Percentiles rank a stretch among this genome's conserved stretches.
Conservation (phyloP, 495 filamentous ascomycete genomes). For the Neurospora africana region DNA sequence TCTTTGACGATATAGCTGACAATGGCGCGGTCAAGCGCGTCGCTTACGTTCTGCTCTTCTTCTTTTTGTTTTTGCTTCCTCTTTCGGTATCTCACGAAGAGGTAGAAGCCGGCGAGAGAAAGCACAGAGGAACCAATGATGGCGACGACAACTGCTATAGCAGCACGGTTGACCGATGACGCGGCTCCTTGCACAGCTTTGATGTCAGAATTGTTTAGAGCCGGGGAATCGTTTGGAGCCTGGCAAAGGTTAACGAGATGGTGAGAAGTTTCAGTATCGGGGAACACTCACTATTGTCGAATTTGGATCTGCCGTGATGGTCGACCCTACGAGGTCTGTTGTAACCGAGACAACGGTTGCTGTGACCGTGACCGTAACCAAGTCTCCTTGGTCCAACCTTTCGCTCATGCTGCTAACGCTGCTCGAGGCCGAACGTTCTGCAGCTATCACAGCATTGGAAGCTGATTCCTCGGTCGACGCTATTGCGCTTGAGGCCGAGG, state of each 20-base stretch:
- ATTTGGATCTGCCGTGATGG: neutral
- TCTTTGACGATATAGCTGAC: constrained; percentile 23
- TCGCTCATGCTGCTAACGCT: constrained; percentile 6
- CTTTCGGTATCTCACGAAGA: constrained; percentile 11
- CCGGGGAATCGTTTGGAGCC: neutral
- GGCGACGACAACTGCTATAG: constrained; percentile 11
- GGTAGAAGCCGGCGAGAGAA: constrained; percentile 12
- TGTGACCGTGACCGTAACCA: neutral
- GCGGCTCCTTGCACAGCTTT: neutral
- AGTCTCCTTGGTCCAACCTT: neutral
- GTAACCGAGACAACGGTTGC: neutral
- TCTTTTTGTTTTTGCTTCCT: constrained; percentile 10
- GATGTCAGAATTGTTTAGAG: neutral
- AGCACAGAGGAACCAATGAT: constrained; percentile 13
- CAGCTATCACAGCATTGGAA: constrained; percentile 3
- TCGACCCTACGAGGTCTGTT: neutral
- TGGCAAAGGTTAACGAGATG: neutral
- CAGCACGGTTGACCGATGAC: constrained; percentile 5
- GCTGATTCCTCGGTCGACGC: constrained; percentile 7
- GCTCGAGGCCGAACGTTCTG: constrained; percentile 8
- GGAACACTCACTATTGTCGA: constrained; percentile 4
- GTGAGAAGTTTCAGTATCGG: neutral
- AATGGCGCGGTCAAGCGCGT: constrained; percentile 18
- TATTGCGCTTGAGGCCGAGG: constrained; percentile 10
- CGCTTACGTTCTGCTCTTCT: constrained; percentile 14